These are phyloP conservation scores for Coprinopsis sp. DNA, from an alignment of 768 basidiomycete genomes.

Conservation along the genomic window DNA sequence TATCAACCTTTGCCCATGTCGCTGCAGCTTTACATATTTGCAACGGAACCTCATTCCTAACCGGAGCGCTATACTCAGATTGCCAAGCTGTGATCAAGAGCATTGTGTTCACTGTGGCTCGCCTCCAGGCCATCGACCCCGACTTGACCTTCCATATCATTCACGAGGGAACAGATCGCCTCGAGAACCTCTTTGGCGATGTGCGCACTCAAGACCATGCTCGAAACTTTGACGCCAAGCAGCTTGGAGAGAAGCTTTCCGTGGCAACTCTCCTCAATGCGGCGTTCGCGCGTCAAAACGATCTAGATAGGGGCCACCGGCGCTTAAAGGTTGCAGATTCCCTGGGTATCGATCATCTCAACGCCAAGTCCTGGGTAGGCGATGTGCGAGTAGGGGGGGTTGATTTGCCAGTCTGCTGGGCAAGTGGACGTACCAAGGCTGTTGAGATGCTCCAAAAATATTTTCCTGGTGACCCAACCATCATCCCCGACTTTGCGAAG, in stretches of 20 bases:
- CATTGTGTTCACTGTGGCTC: conserved; percentile 20
- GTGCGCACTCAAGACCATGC: conserved; percentile 19
- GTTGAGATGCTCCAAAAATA: too few relatives aligned
- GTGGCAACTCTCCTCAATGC: conserved; percentile 14
- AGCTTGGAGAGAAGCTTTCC: conserved; percentile 17
- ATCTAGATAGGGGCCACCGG: conserved; percentile 18
- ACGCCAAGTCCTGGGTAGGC: conserved; percentile 19
- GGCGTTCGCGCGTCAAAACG: conserved; percentile 16
- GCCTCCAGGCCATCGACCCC: conserved; percentile 16
- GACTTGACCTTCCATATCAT: conserved; percentile 13
- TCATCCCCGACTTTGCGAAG: too few relatives aligned
- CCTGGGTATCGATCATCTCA: conserved; percentile 21
- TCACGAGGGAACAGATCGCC: conserved; percentile 21
- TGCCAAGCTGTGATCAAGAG: conserved; percentile 23
- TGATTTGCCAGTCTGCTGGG: too few relatives aligned
- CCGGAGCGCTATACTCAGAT: conserved; percentile 19
- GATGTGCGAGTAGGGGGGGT: too few relatives aligned
- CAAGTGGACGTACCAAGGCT: too few relatives aligned
- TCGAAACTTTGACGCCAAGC: conserved; percentile 19
- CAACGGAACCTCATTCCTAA: conserved; percentile 15
- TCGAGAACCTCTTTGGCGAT: conserved; percentile 22
- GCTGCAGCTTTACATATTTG: conserved; percentile 13
- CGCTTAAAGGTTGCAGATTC: conserved; percentile 10
- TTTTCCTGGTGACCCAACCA: too few relatives aligned
- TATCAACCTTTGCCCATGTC: conserved; percentile 17